Evolutionary conservation across 2,329 filamentous ascomycete species (phyloP).

Genomic region (Cytospora paraplurivora): DNA sequence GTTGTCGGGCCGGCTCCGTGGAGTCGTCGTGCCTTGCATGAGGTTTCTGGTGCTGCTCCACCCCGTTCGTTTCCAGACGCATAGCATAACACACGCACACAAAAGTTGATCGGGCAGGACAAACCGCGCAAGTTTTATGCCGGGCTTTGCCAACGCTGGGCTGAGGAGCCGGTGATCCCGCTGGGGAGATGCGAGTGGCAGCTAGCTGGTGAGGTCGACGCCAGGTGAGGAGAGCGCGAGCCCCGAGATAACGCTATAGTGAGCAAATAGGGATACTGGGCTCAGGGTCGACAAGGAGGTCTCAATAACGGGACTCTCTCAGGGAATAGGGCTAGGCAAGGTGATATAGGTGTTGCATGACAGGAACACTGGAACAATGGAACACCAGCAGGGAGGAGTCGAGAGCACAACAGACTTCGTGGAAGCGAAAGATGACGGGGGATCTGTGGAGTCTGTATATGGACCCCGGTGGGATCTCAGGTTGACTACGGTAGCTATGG

Average conservation of each 20-base stretch:
- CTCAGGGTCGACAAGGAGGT: constrained; percentile 3
- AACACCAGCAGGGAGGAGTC: constrained; percentile 4
- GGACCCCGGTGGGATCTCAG: constrained; percentile 16
- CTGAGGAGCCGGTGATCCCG: not conserved
- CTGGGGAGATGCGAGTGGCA: not conserved
- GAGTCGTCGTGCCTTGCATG: not conserved
- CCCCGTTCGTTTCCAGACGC: not conserved
- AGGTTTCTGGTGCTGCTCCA: not conserved
- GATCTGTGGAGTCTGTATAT: constrained; percentile 16
- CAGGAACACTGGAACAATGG: constrained; percentile 2
- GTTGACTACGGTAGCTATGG: constrained; percentile 14
- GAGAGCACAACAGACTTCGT: constrained; percentile 13
- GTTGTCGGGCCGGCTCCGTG: not conserved
- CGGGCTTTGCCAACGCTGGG: not conserved
- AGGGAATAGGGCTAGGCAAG: not conserved
- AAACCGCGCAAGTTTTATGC: not conserved
- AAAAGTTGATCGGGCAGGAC: not conserved
- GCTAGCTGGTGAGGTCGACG: constrained; percentile 3
- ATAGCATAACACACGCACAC: not conserved
- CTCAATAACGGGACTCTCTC: constrained; percentile 6
- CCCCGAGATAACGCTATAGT: constrained; percentile 1
- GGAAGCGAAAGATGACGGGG: constrained; percentile 20
- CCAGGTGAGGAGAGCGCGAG: constrained; percentile 3
- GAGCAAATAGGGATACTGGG: constrained; percentile 11
- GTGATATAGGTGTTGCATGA: constrained; percentile 9